These are phyloP conservation scores for Naganishia sp. DNA, from an alignment of 1,284 basidiomycete species.

Conservation along the genomic window DNA sequence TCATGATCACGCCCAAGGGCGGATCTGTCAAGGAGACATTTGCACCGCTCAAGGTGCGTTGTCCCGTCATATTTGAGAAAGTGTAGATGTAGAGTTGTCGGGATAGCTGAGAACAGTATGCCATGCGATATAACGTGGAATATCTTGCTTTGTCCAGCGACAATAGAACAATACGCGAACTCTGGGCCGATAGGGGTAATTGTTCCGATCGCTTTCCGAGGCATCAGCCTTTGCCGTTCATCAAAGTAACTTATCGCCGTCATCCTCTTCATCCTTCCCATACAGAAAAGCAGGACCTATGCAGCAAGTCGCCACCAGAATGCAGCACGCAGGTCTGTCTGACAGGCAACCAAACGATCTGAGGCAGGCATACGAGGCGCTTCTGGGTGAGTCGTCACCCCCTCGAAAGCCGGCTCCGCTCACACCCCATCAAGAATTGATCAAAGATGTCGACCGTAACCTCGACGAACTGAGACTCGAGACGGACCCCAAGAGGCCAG, in stretches of 20 bases:
- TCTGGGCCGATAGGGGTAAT: conserved; percentile 15
- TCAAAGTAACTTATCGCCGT: background rate
- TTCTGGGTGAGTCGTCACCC: conserved; percentile 4
- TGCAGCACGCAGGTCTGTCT: background rate
- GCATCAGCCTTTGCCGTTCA: background rate
- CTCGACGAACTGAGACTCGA: conserved; percentile 9
- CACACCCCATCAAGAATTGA: background rate
- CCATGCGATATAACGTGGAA: background rate
- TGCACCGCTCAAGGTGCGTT: conserved; percentile 14
- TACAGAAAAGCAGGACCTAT: too few species aligned
- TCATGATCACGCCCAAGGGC: conserved; percentile 23
- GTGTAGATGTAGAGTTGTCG: conserved; percentile 9
- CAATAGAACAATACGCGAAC: background rate
- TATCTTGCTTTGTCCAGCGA: background rate
- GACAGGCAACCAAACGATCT: background rate
- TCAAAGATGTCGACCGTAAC: conserved; percentile 7
- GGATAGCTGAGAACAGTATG: background rate
- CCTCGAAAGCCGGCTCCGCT: background rate
- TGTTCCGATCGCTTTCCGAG: conserved; percentile 1
- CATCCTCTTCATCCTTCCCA: background rate
- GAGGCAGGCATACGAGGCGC: background rate
- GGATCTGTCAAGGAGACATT: conserved; percentile 28
- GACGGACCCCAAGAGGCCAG: conserved; percentile 17
- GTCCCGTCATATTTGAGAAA: conserved; percentile 22
- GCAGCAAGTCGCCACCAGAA: background rate